Evolutionary conservation across 805 yeast species (phyloP).

Genomic region (Ogataea paraovalis): DNA sequence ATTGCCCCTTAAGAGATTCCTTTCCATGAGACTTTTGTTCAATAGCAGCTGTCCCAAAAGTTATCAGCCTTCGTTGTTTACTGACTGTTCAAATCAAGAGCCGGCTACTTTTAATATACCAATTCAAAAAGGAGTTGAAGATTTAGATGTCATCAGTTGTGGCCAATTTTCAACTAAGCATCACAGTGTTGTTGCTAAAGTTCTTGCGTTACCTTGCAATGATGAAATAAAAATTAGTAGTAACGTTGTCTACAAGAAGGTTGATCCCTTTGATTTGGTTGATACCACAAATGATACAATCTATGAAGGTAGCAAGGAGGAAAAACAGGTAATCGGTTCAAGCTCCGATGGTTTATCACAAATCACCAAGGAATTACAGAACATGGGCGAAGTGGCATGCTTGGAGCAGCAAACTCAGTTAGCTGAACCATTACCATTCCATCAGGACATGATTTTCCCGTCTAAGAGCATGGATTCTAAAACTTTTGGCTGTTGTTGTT

Average conservation of each 20-base stretch:
- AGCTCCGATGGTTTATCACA: conserved; percentile 15
- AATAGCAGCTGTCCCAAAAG: conserved; percentile 43
- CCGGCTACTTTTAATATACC: conserved; percentile 40
- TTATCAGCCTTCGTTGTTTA: conserved; percentile 45
- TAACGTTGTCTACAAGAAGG: conserved; percentile 24
- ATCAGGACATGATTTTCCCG: conserved; percentile 1
- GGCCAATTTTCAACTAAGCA: conserved; percentile 23
- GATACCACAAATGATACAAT: neutral
- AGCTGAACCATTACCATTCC: conserved; percentile 1
- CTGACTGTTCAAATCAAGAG: conserved; percentile 29
- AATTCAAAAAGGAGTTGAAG: conserved; percentile 12
- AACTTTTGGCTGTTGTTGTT: conserved; percentile 20
- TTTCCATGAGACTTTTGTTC: conserved; percentile 46
- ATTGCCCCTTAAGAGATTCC: conserved; percentile 42
- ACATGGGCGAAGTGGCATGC: conserved; percentile 3
- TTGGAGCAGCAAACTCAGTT: conserved; percentile 9
- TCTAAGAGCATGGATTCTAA: neutral
- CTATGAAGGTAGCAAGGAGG: neutral
- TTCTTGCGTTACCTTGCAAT: conserved; percentile 30
- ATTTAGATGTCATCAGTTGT: conserved; percentile 18
- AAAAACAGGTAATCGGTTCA: neutral
- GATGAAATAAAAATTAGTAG: conserved; percentile 31
- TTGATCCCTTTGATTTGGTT: conserved; percentile 27
- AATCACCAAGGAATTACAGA: conserved; percentile 20
- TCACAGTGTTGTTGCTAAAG: conserved; percentile 16